Percentiles rank a stretch among this genome's conserved stretches.
These are phyloP conservation scores for Fusarium fujikuroi DNA, from an alignment of 2,329 filamentous ascomycete species.

Conservation along the genomic window DNA sequence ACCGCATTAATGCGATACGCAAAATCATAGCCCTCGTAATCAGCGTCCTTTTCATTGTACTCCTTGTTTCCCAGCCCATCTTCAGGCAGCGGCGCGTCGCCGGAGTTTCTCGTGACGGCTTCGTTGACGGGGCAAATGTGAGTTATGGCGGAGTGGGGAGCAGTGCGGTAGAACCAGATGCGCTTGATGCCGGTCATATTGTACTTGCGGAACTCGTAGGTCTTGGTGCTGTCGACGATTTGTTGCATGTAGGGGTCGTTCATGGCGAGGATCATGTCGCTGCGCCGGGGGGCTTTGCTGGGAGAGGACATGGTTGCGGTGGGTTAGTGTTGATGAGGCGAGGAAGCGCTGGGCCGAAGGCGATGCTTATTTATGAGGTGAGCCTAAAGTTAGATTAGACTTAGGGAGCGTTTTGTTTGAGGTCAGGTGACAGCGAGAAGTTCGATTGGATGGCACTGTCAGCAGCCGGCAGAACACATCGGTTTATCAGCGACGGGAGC, in stretches of 20 bases:
- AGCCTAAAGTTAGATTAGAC: background rate
- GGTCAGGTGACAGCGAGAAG: background rate
- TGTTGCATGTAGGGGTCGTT: conserved; percentile 39
- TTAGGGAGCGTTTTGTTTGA: background rate
- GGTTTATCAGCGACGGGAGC: fast-evolving
- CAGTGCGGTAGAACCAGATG: conserved; percentile 44
- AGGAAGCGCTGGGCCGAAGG: background rate
- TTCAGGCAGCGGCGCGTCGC: conserved; percentile 23
- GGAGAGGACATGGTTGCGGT: background rate
- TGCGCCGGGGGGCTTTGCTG: background rate
- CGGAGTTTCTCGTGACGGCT: conserved; percentile 28
- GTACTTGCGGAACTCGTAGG: conserved; percentile 42
- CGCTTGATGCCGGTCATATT: conserved; percentile 26
- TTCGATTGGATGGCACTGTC: background rate
- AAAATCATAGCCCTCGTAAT: conserved; percentile 45
- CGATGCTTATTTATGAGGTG: background rate
- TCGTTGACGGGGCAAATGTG: conserved; percentile 40
- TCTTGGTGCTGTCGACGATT: conserved; percentile 41
- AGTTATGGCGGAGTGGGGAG: conserved; percentile 42
- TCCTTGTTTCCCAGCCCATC: conserved; percentile 43
- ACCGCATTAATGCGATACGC: conserved; percentile 42
- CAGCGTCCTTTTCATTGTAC: conserved; percentile 37
- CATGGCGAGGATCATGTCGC: conserved; percentile 30
- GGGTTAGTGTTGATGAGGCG: background rate
- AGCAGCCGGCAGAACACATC: background rate